Base-by-base conservation (phyloP, 805 yeast genomes). In the Saturnispora dispora region DNA sequence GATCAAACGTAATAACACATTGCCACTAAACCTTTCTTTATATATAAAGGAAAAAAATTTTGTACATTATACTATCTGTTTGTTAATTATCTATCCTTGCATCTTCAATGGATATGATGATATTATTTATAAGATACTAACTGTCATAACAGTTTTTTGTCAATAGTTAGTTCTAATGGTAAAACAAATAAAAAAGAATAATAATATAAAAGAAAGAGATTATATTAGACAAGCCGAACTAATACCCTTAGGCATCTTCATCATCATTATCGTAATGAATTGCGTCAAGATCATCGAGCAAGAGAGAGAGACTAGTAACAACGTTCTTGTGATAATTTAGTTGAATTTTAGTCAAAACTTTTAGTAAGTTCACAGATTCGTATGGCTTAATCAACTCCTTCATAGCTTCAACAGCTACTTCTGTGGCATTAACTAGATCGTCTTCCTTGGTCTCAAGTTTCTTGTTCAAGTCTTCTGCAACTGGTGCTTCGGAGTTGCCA, bases 381-480 rank as follows among this genome's bases (percentile, higher is more conserved):
- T 80, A 72, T 23, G 90, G 88, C 55, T 76, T 79, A 57, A 86
- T 78, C 51, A 86, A 71, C 57, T 75, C 78, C 65, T 83, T 81
- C 93, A 86, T 85, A 50, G 81, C 79, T 58, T 79, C 78, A n/a
- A 85, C 93, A 0, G 95, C 93, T 27, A 75, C 70, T 52, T 85
- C 83, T 4, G 89, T 85, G 25, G 88, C 87, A 57, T 82, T 78
- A 35, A 86, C 93, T 57, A 86, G 77, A 55, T 84, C 91, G 63
- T 86, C 95, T 66, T 86, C 95, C 54, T 73, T 73, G 17, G 70
- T 63, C 53, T 80, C 82, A 57, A 79, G 68, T 50, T 76, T 79
- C 56, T 73, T 75, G 54, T 71, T 70, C 57, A 81, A 73, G 41
- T 70, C 72, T 49, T 79, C 85, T 20, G 79, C 64, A 43, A 76